Conservation (phyloP, 257 asterid species). For the Penstemon newberryi region DNA sequence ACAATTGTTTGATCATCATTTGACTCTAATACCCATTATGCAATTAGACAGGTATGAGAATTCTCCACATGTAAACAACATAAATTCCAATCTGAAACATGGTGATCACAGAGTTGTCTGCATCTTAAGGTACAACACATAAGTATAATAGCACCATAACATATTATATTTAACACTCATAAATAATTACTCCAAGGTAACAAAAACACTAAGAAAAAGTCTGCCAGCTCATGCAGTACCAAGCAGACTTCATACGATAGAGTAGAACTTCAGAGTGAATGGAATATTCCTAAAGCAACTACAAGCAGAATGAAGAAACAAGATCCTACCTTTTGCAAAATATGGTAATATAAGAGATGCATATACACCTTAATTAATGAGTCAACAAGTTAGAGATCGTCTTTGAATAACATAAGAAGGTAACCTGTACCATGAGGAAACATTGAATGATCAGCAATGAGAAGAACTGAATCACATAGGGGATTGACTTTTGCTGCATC, state of each 20-base stretch:
- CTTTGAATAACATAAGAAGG: constrained; percentile 9
- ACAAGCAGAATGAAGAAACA: constrained; percentile 4
- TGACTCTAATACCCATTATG: constrained; percentile 4
- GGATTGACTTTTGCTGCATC: constrained; percentile 79
- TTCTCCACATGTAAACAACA: constrained; percentile 15
- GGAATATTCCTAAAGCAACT: constrained; percentile 17
- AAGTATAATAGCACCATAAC: constrained; percentile 1
- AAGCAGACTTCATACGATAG: constrained; percentile 12
- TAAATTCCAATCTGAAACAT: neutral
- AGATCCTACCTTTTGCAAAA: neutral
- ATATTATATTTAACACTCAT: constrained; percentile 1
- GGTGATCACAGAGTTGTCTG: neutral
- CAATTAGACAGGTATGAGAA: neutral
- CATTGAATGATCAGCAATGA: constrained; percentile 84
- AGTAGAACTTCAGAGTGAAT: constrained; percentile 12
- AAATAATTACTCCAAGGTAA: neutral
- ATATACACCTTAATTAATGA: constrained; percentile 6
- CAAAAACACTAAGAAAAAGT: neutral
- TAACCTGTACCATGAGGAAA: constrained; percentile 71
- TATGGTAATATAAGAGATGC: neutral
- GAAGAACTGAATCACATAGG: constrained; percentile 68
- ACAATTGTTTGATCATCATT: neutral
- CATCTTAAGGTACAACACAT: neutral
- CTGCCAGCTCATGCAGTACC: constrained; percentile 6
- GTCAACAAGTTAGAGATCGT: constrained; percentile 18